Base-by-base conservation (phyloP, 345 rosid genomes). In the Hypericum androsaemum region DNA sequence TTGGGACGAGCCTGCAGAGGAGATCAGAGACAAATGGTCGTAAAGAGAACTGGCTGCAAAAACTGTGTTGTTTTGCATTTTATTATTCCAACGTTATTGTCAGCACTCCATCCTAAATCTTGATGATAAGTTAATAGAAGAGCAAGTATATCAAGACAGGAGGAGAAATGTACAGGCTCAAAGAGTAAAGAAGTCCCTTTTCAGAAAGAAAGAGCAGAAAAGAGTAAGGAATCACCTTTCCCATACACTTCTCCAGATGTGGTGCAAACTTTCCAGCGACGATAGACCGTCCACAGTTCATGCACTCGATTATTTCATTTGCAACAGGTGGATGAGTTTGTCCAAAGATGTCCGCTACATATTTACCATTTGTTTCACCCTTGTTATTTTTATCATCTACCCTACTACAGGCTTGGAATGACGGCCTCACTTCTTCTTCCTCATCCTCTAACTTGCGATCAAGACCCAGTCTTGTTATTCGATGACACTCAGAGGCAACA, bases 171-270 rank as follows among this genome's bases (percentile, higher is more conserved):
- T 22, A 22, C 32, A 1, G 4, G 7, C n/a, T 38, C 11, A 32
- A 13, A 17, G 12, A 38, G 52, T 2, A 7, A 32, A 10, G 16
- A n/a, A 7, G 14, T 12, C 32, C 32, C 4, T 22, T 22, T 22
- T 22, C 32, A 22, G 32, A 1, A 22, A 22, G 4, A 22, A 4
- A 1, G 4, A 22, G 2, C 1, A 22, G 47, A 38, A 45, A 42
- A 47, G 36, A 45, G 11, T n/a, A n/a, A 38, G 38, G 7, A 47
- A 39, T 62, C 59, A 92, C 97, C 95, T 85, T 92, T 62, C 98
- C 98, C 96, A 92, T 88, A 80, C 98, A 92, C 76, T 81, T 92
- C 56, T 85, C 97, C 66, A 88, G 58, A 76, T 92, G 97, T 65
- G 95, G 95, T 73, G 98, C 95, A 65, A 90, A 87, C 56, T 88